Evolutionary conservation across 805 yeast species (phyloP).

Genomic region (Candida boidinii): DNA sequence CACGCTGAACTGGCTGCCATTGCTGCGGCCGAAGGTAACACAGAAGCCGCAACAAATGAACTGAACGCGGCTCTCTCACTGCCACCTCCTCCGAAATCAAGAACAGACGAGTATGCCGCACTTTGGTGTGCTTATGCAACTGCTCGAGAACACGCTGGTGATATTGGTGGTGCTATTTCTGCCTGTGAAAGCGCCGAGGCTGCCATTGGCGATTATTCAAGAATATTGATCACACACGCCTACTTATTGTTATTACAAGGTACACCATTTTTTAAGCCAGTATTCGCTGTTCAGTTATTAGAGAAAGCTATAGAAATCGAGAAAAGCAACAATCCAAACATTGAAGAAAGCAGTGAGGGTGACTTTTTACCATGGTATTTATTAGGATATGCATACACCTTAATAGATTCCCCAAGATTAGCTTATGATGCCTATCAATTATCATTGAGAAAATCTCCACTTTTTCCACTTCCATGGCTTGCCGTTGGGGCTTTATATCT

Average conservation of each 20-base stretch:
- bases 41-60: slow-evolving; percentile 41
- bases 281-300: slow-evolving; percentile 28
- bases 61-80: slow-evolving; percentile 40
- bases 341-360: slow-evolving; percentile 20
- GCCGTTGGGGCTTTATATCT: slow-evolving; percentile 57
- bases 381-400: slow-evolving; percentile 43
- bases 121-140: slow-evolving; percentile 47
- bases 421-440: slow-evolving; percentile 50
- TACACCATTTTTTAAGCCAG: slow-evolving; percentile 23
- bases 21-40: slow-evolving; percentile 42
- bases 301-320: slow-evolving; percentile 17
- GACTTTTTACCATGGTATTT: slow-evolving; percentile 55
- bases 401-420: slow-evolving; percentile 35
- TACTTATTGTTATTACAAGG: slow-evolving; percentile 33
- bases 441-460: slow-evolving; percentile 43
- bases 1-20: slow-evolving; percentile 50
- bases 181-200: slow-evolving; percentile 40
- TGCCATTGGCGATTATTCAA: slow-evolving; percentile 34
- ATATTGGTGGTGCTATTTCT: slow-evolving; percentile 38
- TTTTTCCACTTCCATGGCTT: slow-evolving; percentile 56
- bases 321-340: slow-evolving; percentile 9
- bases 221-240: slow-evolving; percentile 39
- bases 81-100: slow-evolving; percentile 32
- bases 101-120: slow-evolving; percentile 37
- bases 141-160: slow-evolving; percentile 42